Evolutionary conservation across 257 asterid species (phyloP).

Genomic region (Datura wrightii): DNA sequence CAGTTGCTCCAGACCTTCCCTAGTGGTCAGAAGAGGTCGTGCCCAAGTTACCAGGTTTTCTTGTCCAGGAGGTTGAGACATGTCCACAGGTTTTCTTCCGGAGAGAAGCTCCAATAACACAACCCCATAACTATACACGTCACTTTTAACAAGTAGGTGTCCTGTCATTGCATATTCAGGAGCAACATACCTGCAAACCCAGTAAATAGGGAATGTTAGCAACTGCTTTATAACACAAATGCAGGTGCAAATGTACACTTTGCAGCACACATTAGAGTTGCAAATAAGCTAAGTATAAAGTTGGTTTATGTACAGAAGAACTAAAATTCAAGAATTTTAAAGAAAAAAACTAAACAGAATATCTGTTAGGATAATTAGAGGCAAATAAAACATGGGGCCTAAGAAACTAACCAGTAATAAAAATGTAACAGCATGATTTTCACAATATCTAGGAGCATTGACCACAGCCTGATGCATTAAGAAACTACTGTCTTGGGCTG

Average conservation of each 20-base stretch:
- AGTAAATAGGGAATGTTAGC: conserved; percentile 19
- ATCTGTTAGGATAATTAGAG: not conserved
- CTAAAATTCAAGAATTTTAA: not conserved
- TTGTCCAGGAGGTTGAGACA: conserved; percentile 92
- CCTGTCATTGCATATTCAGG: conserved; percentile 99
- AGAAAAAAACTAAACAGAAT: not conserved
- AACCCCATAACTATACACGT: conserved; percentile 94
- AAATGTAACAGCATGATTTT: not conserved
- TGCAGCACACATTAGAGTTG: not conserved
- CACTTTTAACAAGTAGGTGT: conserved; percentile 92
- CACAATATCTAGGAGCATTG: conserved; percentile 1
- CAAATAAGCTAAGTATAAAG: not conserved
- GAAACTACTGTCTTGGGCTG: not conserved
- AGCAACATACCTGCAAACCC: conserved; percentile 75
- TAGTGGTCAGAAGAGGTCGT: conserved; percentile 74
- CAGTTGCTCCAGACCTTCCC: conserved; percentile 84
- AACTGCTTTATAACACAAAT: not conserved
- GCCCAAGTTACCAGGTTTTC: conserved; percentile 99
- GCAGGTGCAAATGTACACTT: not conserved
- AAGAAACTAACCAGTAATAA: not conserved
- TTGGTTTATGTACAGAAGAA: not conserved
- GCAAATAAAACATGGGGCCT: not conserved
- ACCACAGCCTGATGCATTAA: conserved; percentile 26
- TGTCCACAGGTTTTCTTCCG: conserved; percentile 91
- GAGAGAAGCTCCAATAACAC: conserved; percentile 88